Base-by-base conservation (phyloP, 2,329 filamentous ascomycete species). In the Pseudocercospora fuligena region DNA sequence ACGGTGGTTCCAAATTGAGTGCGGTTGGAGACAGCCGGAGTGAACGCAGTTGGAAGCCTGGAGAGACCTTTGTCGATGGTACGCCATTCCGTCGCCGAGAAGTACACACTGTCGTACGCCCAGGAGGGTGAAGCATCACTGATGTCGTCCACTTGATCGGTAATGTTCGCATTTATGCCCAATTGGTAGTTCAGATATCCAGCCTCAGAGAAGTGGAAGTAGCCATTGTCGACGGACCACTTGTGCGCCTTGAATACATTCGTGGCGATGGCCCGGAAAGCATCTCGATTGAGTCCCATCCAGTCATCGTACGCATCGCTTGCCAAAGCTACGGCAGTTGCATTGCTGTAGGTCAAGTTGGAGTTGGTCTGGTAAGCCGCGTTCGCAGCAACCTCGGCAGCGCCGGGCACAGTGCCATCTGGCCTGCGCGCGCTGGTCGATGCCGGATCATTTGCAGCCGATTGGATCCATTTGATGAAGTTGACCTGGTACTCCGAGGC, bases 181-280 rank as follows among this genome's bases (percentile, higher is more conserved):
- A 90, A 81, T 33, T 85, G 83, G 73, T 90, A 88, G 19, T 84
- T 83, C 63, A 90, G 78, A 70, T 88, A 91, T 0, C 82, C 86
- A 23, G 87, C 87, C 70, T 90, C 89, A 12, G 88, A 90, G 83
- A 87, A 91, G 60, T 86, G 80, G 73, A 90, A 89, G 19, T 88
- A 83, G 1, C 85, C 86, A 5, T 82, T 77, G 2, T 84, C 82
- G 0, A 87, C 80, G 2, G 83, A 83, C 25, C 82, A 76, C 66
- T 86, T 87, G 73, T 88, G 85, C 0, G 85, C 85, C 19, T 79
- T 73, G 75, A 82, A 88, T 21, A 85, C 76, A 67, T 85, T 85
- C 6, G 75, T 76, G 11, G 78, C 77, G 47, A 83, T 75, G 0
- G 73, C 69, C 1, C 68, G 74, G 19, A 80, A 75, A 1, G 70